phyloP scores from a whole-genome alignment of 164 flowering plant species.

The Kalanchoe fedtschenkoi region DNA sequence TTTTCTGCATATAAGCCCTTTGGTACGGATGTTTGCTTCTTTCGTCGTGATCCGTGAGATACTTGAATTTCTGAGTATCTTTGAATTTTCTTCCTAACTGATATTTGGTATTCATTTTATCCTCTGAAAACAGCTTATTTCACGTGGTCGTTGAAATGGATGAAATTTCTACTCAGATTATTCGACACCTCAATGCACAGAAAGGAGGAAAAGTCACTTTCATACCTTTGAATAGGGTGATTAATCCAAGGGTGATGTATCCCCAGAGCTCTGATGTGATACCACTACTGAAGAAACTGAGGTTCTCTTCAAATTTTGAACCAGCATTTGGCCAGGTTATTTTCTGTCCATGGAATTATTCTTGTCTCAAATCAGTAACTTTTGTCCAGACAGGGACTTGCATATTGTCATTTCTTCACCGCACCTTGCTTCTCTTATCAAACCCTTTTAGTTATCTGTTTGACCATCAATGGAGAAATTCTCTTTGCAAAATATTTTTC shows the following conservation, averaged over 20 bases:
- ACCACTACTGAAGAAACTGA: slow-evolving; percentile 70
- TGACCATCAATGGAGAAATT: no score
- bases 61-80: no score
- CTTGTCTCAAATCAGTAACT: background rate
- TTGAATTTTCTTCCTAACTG: background rate
- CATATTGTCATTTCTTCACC: background rate
- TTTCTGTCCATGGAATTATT: slow-evolving; percentile 3
- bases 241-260: slow-evolving; percentile 52
- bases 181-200: slow-evolving; percentile 67
- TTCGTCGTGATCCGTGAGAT: background rate
- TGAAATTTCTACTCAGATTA: slow-evolving; percentile 76
- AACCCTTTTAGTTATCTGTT: background rate
- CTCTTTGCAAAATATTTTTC: background rate
- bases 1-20: background rate
- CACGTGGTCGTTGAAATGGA: slow-evolving; percentile 95
- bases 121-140: slow-evolving; percentile 56
- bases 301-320: slow-evolving; percentile 27
- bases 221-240: slow-evolving; percentile 90
- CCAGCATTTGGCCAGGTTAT: slow-evolving; percentile 85
- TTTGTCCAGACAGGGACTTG: no score
- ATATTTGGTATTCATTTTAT: background rate
- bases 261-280: slow-evolving; percentile 79
- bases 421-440: background rate
- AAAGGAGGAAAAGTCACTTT: slow-evolving; percentile 97
- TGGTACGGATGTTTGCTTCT: background rate